These are phyloP conservation scores for Volvox reticuliferus DNA, from an alignment of 139 green algal genomes.

Conservation along the genomic window DNA sequence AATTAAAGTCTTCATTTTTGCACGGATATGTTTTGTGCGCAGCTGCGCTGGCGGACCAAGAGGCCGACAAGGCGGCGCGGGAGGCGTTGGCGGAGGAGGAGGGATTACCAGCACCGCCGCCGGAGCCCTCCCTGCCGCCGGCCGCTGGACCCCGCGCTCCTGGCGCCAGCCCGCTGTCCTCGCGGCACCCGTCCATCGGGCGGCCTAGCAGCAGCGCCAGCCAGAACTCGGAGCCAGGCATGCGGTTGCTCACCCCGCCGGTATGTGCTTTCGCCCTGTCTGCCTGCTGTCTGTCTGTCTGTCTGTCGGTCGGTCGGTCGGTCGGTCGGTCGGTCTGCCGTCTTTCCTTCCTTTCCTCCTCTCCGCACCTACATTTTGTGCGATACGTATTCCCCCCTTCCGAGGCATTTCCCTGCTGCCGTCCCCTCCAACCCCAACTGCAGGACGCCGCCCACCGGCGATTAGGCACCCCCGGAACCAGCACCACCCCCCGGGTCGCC, in stretches of 20 bases:
- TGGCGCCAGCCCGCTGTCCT: neutral
- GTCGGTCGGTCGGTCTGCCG: too few relatives aligned
- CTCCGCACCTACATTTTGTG: too few relatives aligned
- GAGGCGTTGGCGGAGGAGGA: conserved; percentile 36
- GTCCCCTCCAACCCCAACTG: neutral
- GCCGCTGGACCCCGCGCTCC: neutral
- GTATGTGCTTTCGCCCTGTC: neutral
- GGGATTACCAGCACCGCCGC: neutral
- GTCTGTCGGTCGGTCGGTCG: too few relatives aligned
- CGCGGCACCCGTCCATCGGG: neutral
- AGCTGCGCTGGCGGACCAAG: conserved; percentile 24
- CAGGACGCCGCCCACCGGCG: conserved; percentile 5
- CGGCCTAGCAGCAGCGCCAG: conserved; percentile 14
- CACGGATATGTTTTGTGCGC: neutral
- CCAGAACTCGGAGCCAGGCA: neutral
- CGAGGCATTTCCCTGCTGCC: neutral
- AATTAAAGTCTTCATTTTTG: too few relatives aligned
- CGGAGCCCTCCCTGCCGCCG: neutral
- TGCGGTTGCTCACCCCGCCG: conserved; percentile 24
- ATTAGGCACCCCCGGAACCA: neutral
- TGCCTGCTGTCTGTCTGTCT: too few relatives aligned
- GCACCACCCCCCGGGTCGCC: neutral
- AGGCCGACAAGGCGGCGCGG: neutral
- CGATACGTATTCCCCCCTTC: too few relatives aligned
- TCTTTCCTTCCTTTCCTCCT: neutral